Percentiles rank a stretch among this genome's conserved stretches.
Evolutionary conservation across 805 yeast species (phyloP).

Genomic region (Alloascoidea hylecoeti): DNA sequence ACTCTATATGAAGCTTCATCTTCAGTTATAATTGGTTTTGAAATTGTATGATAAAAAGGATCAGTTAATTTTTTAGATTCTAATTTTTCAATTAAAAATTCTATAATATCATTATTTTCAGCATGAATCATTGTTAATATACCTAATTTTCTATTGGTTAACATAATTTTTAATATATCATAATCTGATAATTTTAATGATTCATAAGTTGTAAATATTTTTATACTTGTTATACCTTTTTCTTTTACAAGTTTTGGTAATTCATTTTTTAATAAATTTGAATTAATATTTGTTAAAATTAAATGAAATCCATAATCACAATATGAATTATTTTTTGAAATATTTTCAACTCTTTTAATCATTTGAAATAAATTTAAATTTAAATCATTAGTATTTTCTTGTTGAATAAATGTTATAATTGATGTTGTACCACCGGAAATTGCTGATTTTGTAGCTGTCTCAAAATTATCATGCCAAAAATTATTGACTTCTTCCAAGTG

Average conservation of each 20-base stretch:
- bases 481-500: conserved; percentile 25
- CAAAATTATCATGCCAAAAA: conserved; percentile 24
- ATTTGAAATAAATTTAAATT: conserved; percentile 2
- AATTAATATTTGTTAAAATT: conserved; percentile 18
- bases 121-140: conserved; percentile 31
- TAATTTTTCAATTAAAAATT: conserved; percentile 21
- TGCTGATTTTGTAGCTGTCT: conserved; percentile 24
- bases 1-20: conserved; percentile 36
- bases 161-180: conserved; percentile 20
- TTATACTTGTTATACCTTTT: conserved; percentile 20
- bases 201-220: conserved; percentile 27
- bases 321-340: conserved; percentile 12
- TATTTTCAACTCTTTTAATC: conserved; percentile 11
- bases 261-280: conserved; percentile 12
- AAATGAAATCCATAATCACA: conserved; percentile 31
- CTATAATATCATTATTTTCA: conserved; percentile 27
- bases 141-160: conserved; percentile 20
- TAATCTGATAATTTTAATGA: conserved; percentile 21
- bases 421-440: conserved; percentile 32
- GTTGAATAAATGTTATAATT: conserved; percentile 24
- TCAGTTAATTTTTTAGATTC: conserved; percentile 16
- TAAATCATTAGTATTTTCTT: conserved; percentile 12
- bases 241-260: conserved; percentile 17
- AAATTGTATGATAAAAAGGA: conserved; percentile 31
- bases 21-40: conserved; percentile 30